Base-by-base conservation (phyloP, 148 eudicot species). In the Rhododendron williamsianum region DNA sequence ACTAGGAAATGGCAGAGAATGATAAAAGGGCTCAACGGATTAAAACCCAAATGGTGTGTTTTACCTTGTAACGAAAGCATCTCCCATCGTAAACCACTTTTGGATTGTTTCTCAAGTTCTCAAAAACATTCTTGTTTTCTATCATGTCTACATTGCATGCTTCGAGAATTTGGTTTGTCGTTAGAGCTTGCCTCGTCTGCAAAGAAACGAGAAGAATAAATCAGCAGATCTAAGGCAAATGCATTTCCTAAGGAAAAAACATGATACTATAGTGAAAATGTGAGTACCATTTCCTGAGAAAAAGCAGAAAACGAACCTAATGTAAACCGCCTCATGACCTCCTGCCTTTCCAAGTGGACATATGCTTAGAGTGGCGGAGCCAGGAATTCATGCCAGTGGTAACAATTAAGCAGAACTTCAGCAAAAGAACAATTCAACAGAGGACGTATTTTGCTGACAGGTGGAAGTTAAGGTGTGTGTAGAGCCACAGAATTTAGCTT, bases 11-110 rank as follows among this genome's bases (percentile, higher is more conserved):
- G 80, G 49, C 8, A 0, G 9, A 76, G 46, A 76, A 76, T 2
- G 46, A 36, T 67, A 25, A 19, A 76, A 76, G n/a, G 80, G 11
- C 51, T 51, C 9, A 36, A 6, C 13, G 13, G n/a, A 54, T 33
- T 35, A 30, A 4, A 77, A 43, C 23, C 45, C 33, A 51, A 81
- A 18, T 4, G 11, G 11, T 13, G 49, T 45, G 23, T 46, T 89
- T 56, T 91, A 95, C 98, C 97, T 95, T 93, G 90, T 94, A 95
- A 18, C 94, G 89, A 91, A 95, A 95, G 76, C 86, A 81, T 48
- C 41, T 89, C 67, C 94, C 97, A 51, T 95, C 95, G 52, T 93
- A 93, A 84, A 73, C 30, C 81, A 94, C 98, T 90, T 93, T 95
- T 27, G 91, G 93, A 54, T 95, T 95, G 82, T 94, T 95, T 86